These are phyloP conservation scores for Hydrangea macrophylla DNA, from an alignment of 148 eudicot species.

Conservation along the genomic window DNA sequence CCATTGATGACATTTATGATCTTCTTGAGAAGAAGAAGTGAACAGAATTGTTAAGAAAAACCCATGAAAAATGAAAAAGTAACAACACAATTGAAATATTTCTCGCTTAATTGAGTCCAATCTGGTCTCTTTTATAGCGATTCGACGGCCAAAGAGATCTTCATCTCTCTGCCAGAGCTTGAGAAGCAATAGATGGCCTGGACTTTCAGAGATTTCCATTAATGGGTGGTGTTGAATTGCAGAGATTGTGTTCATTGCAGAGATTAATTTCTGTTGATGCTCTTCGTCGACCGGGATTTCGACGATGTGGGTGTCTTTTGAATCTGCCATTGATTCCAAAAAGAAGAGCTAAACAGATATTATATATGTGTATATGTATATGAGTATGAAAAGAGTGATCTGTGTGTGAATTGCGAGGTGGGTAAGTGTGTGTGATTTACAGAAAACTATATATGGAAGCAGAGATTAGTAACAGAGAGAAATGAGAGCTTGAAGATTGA, in stretches of 20 bases:
- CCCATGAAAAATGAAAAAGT: conserved; percentile 59
- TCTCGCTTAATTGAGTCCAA: conserved; percentile 43
- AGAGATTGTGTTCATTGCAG: conserved; percentile 17
- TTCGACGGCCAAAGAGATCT: conserved; percentile 40
- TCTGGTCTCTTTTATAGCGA: conserved; percentile 44
- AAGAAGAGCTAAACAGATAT: not conserved
- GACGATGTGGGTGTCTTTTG: conserved; percentile 51
- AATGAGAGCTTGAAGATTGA: conserved; percentile 1
- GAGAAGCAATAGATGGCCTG: conserved; percentile 79
- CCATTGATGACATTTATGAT: conserved; percentile 40
- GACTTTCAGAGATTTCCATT: conserved; percentile 69
- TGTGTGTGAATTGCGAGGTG: not conserved
- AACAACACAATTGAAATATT: conserved; percentile 56
- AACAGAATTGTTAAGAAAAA: conserved; percentile 47
- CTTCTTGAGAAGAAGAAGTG: conserved; percentile 28
- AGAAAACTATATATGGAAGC: not conserved
- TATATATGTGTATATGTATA: too few species aligned
- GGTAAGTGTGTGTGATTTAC: not conserved
- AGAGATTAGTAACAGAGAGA: not conserved
- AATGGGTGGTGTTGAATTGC: conserved; percentile 73
- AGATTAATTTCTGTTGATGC: conserved; percentile 24
- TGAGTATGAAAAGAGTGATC: not conserved
- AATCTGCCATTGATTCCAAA: conserved; percentile 39
- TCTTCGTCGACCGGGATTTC: conserved; percentile 63
- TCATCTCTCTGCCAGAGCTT: conserved; percentile 93